Conservation (phyloP, 257 asterid species). For the Solanum chiquidenum region DNA sequence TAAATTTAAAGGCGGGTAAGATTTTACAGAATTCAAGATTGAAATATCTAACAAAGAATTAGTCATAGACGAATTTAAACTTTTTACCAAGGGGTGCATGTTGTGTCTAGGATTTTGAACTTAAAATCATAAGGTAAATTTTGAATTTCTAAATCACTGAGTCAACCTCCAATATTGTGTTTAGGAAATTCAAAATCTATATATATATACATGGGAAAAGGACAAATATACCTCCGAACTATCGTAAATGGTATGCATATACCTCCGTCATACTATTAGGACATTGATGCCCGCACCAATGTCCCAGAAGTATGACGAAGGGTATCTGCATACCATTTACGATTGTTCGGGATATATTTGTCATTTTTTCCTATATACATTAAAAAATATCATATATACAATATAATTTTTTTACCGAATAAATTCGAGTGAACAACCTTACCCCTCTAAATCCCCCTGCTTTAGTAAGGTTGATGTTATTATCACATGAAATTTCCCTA, state of each 20-base stretch:
- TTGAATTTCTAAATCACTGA: not conserved
- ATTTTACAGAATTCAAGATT: not conserved
- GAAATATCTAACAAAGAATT: too few relatives aligned
- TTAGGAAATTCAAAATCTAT: not conserved
- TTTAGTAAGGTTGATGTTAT: not conserved
- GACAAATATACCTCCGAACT: too few relatives aligned
- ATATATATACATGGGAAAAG: not conserved
- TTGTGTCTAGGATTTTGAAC: too few relatives aligned
- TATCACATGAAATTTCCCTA: not conserved
- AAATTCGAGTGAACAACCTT: not conserved
- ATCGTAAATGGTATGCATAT: too few relatives aligned
- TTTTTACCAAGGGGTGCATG: not conserved
- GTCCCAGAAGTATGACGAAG: too few relatives aligned
- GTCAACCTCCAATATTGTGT: not conserved
- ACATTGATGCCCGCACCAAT: too few relatives aligned
- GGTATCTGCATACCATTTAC: too few relatives aligned
- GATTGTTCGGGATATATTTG: too few relatives aligned
- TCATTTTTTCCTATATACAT: too few relatives aligned
- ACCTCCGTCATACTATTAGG: too few relatives aligned
- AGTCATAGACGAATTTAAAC: too few relatives aligned
- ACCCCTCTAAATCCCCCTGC: not conserved
- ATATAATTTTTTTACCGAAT: not conserved
- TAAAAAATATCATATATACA: not conserved
- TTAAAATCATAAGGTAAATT: not conserved
- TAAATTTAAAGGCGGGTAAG: too few relatives aligned